Evolutionary conservation across 31 red algal species (phyloP), one percentile per base, ranked within the genome.

Genomic region (Asparagopsis taxiformis): DNA sequence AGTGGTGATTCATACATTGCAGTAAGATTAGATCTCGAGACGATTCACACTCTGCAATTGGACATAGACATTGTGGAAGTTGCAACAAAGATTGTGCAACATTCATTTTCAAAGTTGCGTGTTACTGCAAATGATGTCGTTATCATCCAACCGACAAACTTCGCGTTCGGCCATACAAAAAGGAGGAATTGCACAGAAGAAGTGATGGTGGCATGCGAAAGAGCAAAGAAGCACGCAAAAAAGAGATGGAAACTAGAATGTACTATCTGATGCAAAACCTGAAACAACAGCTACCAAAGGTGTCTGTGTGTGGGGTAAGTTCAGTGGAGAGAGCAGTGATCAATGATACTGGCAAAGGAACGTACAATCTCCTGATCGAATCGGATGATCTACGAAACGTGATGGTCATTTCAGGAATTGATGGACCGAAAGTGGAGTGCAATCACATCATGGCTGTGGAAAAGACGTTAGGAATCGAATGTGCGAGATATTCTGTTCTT

Each of bases 371-470:
- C 30, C 68, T 93, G 34, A 82, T 94, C 15, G 92, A 95, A 62
- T 84, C 75, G 26, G 87, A 88, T 16, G 84, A 89, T 62, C 38
- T 99, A 16, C 49, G 55, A n/a, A 74, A 72, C 26, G 63, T 99
- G 43, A 94, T 99, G 91, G 78, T 68, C 5, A 57, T 84, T 31
- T 64, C 86, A 1, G 96, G 96, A 25, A 68, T 95, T 17, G 84
- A 86, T 68, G 91, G 91, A 1, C 54, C 32, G 3, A 53, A 87
- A 3, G 72, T 87, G 0, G 84, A 52, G 28, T 92, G 87, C 70
- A 99, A 99, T 77, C 96, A 99, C 76, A 83, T 99, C 38, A 89
- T 95, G 74, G 80, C 80, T 31, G 84, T 95, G 30, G 96, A 99
- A 64, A 79, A 70, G 29, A 82, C 80, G 3, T 68, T 99, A 21